These are phyloP conservation scores for Phanerochaete sordida DNA, from an alignment of 768 basidiomycete genomes.

Conservation along the genomic window DNA sequence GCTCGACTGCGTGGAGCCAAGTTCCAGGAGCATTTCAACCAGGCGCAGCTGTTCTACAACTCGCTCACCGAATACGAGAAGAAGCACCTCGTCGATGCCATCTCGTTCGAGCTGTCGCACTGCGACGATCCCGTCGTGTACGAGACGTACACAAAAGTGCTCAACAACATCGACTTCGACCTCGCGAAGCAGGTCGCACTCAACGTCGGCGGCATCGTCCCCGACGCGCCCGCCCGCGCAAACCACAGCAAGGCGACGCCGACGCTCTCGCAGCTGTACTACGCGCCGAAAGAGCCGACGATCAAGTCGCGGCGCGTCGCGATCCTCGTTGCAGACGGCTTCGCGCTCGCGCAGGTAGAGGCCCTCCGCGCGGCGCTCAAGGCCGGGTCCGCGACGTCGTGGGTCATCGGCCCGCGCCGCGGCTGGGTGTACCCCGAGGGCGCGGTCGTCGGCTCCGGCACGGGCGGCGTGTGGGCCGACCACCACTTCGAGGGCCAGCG, in stretches of 20 bases:
- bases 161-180: constrained; percentile 71
- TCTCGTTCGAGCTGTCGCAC: constrained; percentile 82
- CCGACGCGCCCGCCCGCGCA: constrained; percentile 42
- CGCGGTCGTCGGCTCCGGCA: constrained; percentile 20
- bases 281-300: constrained; percentile 50
- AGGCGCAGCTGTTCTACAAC: constrained; percentile 82
- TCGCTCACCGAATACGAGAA: constrained; percentile 69
- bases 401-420: constrained; percentile 65
- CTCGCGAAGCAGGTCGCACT: constrained; percentile 67
- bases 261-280: constrained; percentile 59
- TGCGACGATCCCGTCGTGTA: constrained; percentile 76
- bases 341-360: constrained; percentile 56
- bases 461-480: constrained; percentile 46
- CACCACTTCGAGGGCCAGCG: constrained; percentile 76
- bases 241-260: constrained; percentile 58
- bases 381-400: constrained; percentile 52
- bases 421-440: constrained; percentile 43
- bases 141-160: constrained; percentile 58
- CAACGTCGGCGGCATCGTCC: constrained; percentile 59
- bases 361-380: constrained; percentile 53
- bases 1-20: constrained; percentile 63
- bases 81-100: constrained; percentile 62
- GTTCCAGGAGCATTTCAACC: constrained; percentile 76
- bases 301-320: constrained; percentile 71
- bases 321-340: constrained; percentile 73